phyloP scores from a whole-genome alignment of 139 green algal species.

The Closterium sp. region DNA sequence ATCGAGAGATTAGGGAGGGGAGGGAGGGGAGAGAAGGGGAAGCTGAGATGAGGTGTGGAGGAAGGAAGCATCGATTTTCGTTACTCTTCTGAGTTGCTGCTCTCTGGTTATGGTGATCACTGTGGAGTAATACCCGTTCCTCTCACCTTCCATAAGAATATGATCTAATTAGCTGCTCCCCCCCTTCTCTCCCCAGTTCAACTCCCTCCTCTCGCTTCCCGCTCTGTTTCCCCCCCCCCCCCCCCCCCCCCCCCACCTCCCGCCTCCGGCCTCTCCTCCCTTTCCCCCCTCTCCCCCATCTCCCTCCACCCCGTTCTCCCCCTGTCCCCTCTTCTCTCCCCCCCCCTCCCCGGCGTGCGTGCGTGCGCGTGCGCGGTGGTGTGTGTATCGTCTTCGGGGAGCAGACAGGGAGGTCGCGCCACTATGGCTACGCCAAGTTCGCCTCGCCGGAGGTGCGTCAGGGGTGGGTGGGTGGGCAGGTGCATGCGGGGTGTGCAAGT shows the following conservation, averaged over 20 bases:
- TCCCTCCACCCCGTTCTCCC: neutral
- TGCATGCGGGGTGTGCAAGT: neutral
- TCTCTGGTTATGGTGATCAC: too few relatives aligned
- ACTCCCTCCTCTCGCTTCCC: neutral
- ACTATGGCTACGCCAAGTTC: slow-evolving; percentile 64
- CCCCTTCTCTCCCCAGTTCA: too few relatives aligned
- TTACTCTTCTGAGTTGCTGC: too few relatives aligned
- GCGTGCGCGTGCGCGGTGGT: too few relatives aligned
- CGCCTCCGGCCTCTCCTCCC: neutral
- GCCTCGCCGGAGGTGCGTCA: slow-evolving; percentile 44
- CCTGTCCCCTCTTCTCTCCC: neutral
- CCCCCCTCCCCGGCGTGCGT: neutral
- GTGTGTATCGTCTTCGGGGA: too few relatives aligned
- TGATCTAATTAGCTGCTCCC: too few relatives aligned
- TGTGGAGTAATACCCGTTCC: too few relatives aligned
- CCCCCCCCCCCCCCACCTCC: too few relatives aligned
- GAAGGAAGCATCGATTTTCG: neutral
- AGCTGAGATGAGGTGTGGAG: neutral
- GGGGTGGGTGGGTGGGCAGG: neutral
- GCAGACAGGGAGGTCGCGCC: slow-evolving; percentile 57
- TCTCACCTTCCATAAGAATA: too few relatives aligned
- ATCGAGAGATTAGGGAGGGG: neutral
- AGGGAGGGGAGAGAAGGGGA: too few relatives aligned
- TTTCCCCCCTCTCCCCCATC: too few relatives aligned
- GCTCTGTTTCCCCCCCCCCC: neutral